Evolutionary conservation across 257 asterid genomes (phyloP).

Genomic region (Coffea eugenioides): DNA sequence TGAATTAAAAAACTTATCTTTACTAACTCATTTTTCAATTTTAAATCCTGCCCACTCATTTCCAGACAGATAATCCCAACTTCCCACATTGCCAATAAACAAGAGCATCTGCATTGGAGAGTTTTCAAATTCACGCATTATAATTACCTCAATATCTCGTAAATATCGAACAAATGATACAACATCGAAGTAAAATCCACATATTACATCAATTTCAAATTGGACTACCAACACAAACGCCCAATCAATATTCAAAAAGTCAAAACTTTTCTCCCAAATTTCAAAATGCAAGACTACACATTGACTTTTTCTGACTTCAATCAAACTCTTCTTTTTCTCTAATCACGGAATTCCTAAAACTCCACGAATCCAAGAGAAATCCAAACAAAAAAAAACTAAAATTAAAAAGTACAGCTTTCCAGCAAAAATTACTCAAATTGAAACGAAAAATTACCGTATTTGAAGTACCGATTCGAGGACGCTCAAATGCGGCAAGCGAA

Average conservation of each 20-base stretch:
- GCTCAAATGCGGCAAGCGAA: conserved; percentile 74
- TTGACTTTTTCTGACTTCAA: conserved; percentile 19
- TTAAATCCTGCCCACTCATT: background rate
- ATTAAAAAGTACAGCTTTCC: background rate
- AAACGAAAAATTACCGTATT: conserved; percentile 58
- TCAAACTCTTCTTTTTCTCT: background rate
- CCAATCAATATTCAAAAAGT: background rate
- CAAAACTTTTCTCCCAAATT: background rate
- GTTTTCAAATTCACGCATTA: background rate
- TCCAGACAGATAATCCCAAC: background rate
- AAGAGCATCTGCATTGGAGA: background rate
- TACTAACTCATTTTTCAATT: too few species aligned
- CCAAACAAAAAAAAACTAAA: background rate
- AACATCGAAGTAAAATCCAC: too few species aligned
- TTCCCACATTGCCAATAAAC: background rate
- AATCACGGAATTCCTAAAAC: background rate
- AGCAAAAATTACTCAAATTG: background rate
- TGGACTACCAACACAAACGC: background rate
- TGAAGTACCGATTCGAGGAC: conserved; percentile 83
- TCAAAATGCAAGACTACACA: background rate
- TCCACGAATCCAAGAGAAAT: background rate
- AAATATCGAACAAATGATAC: too few species aligned
- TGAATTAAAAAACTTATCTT: background rate
- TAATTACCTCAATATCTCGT: background rate
- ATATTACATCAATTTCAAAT: background rate